Conservation (phyloP, 495 filamentous ascomycete species). For the Aspergillus avenaceus region DNA sequence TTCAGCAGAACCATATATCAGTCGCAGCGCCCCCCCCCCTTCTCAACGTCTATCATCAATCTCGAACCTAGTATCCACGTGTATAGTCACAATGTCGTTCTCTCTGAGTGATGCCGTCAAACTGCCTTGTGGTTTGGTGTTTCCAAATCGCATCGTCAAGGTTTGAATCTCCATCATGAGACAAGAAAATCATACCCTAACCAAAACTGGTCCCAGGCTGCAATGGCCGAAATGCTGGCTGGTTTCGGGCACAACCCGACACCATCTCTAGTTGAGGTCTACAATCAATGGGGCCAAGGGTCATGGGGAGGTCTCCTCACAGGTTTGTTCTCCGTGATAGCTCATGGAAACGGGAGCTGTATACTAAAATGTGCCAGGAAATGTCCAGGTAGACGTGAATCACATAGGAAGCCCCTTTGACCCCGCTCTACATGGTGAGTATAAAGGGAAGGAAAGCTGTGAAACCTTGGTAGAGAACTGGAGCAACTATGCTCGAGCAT, state of each 20-base stretch:
- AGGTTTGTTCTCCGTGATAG: conserved; percentile 13
- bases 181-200: background rate
- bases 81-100: conserved; percentile 20
- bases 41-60: background rate
- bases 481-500: conserved; percentile 43
- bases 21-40: background rate
- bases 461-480: conserved; percentile 31
- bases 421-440: conserved; percentile 33
- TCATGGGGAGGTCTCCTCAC: conserved; percentile 48
- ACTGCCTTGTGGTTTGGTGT: conserved; percentile 46
- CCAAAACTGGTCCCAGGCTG: conserved; percentile 27
- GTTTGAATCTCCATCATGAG: conserved; percentile 17
- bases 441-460: conserved; percentile 25
- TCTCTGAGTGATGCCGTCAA: conserved; percentile 39
- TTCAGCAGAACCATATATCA: background rate
- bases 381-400: conserved; percentile 53
- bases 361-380: conserved; percentile 27
- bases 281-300: conserved; percentile 47
- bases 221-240: conserved; percentile 47
- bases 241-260: conserved; percentile 25
- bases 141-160: conserved; percentile 52
- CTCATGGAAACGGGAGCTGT: background rate
- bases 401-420: conserved; percentile 44
- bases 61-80: background rate
- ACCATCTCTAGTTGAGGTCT: conserved; percentile 30